These are phyloP conservation scores for Syncephalastrum contaminatum DNA, from an alignment of 371 early-diverging fungal genomes.

Conservation along the genomic window DNA sequence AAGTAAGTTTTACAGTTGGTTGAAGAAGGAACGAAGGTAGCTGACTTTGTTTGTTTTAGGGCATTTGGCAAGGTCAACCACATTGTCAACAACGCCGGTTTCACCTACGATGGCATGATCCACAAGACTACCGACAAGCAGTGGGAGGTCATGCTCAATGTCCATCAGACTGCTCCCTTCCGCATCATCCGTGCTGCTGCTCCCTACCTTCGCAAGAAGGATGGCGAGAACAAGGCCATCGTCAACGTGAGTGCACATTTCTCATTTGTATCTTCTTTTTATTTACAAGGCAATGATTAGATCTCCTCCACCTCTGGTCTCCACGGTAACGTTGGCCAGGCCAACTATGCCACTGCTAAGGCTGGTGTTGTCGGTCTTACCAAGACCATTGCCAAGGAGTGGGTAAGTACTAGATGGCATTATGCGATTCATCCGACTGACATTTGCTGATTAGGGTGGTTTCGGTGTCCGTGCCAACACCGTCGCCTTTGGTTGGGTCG, in stretches of 20 bases:
- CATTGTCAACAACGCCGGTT: slow-evolving; percentile 74
- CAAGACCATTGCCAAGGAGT: slow-evolving; percentile 56
- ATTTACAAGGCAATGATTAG: slow-evolving; percentile 20
- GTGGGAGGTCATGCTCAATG: slow-evolving; percentile 66
- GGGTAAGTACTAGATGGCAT: slow-evolving; percentile 16
- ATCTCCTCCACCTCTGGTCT: slow-evolving; percentile 69
- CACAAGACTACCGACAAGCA: slow-evolving; percentile 73
- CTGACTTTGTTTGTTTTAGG: slow-evolving; percentile 18
- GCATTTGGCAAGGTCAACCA: slow-evolving; percentile 70
- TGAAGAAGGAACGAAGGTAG: not conserved
- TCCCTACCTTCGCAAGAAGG: slow-evolving; percentile 55
- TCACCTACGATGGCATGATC: slow-evolving; percentile 69
- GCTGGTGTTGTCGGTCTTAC: slow-evolving; percentile 58
- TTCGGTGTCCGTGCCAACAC: slow-evolving; percentile 67
- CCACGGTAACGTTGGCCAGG: slow-evolving; percentile 70
- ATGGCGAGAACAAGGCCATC: slow-evolving; percentile 50
- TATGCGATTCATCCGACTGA: not conserved
- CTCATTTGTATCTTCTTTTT: not conserved
- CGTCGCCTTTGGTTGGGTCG: slow-evolving; percentile 67
- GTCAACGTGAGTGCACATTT: slow-evolving; percentile 42
- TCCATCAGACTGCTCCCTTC: slow-evolving; percentile 72
- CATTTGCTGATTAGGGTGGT: slow-evolving; percentile 20
- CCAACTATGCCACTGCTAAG: slow-evolving; percentile 48
- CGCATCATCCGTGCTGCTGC: slow-evolving; percentile 67
- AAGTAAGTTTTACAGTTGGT: slow-evolving; percentile 30